A percentile compares a stretch with the other conserved stretches of the same genome.
These are phyloP conservation scores for Serpula lacrymans DNA, from an alignment of 768 basidiomycete genomes.

Conservation along the genomic window DNA sequence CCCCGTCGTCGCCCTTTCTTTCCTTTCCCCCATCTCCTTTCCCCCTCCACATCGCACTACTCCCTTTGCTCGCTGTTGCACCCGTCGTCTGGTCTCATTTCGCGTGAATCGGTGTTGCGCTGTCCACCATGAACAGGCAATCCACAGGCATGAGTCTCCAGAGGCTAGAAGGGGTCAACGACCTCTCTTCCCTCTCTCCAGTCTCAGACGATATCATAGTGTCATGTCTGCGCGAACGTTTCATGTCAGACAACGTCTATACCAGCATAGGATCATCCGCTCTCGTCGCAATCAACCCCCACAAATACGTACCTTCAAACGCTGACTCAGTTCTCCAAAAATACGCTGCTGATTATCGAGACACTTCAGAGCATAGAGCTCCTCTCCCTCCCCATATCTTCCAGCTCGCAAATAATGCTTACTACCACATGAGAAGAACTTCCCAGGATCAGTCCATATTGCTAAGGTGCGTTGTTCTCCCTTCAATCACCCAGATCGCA, in stretches of 20 bases:
- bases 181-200: constrained; percentile 65
- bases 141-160: constrained; percentile 45
- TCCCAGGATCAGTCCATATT: constrained; percentile 90
- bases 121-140: constrained; percentile 37
- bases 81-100: constrained; percentile 1
- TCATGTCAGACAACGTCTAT: constrained; percentile 82
- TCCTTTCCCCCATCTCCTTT: constrained; percentile 1
- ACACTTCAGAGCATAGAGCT: constrained; percentile 61
- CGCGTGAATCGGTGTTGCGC: constrained; percentile 1
- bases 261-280: constrained; percentile 67
- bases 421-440: constrained; percentile 95
- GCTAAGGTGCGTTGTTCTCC: constrained; percentile 57
- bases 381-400: constrained; percentile 84
- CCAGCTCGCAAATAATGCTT: constrained; percentile 85
- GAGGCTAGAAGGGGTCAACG: constrained; percentile 67
- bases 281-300: constrained; percentile 88
- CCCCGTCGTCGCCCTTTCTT: constrained; percentile 1
- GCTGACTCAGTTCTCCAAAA: constrained; percentile 81
- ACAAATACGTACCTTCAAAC: constrained; percentile 83
- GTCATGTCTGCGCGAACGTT: constrained; percentile 80
- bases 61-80: not conserved
- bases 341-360: constrained; percentile 83
- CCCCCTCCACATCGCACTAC: not conserved
- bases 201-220: constrained; percentile 84
- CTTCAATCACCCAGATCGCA: not conserved